Evolutionary conservation across 352 stramenopile species (phyloP), one percentile per base, ranked within the genome.

Genomic region (Blastocystis sp.): DNA sequence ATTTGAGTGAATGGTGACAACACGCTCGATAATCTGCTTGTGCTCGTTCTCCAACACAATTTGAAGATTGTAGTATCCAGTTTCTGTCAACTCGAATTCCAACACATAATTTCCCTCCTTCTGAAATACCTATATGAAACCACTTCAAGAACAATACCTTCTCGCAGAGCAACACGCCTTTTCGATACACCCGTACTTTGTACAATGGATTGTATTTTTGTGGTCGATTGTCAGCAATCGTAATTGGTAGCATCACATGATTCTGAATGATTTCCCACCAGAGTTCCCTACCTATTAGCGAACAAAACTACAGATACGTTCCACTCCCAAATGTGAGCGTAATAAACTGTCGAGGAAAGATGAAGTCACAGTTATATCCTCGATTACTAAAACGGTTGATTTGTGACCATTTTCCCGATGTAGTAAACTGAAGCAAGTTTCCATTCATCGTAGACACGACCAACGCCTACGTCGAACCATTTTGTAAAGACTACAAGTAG

Each of bases 401-500:
- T 9, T 39, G 13, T 9, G 26, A 20, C 73, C 73, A 85, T 5
- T 3, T 69, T 9, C 73, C 73, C 18, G 45, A 53, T 1, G 73
- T 85, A 9, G 73, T 66, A 50, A 85, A 85, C 34, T 85, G 73
- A 18, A 68, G 43, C 54, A 85, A 13, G 56, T 85, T 85, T 65
- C 73, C 73, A 45, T 85, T 85, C 73, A 85, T 85, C 55, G 73
- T 85, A 16, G 50, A 30, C 9, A 85, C 53, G 11, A 85, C 30
- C 54, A 85, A 34, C 34, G 37, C 63, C 63, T 73, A 43, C 63
- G 4, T 37, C 63, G 41, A 26, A 73, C 8, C 9, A 26, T 37
- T 16, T 20, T 43, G 4, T 18, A 16, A 45, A 20, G 7, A 2
- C 24, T 43, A 73, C 56, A 18, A 85, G 59, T 13, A 85, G 16